A percentile compares a stretch with the other conserved stretches of the same genome.
These are phyloP conservation scores for Xylaria digitata DNA, from an alignment of 2,329 filamentous ascomycete species.

Conservation along the genomic window DNA sequence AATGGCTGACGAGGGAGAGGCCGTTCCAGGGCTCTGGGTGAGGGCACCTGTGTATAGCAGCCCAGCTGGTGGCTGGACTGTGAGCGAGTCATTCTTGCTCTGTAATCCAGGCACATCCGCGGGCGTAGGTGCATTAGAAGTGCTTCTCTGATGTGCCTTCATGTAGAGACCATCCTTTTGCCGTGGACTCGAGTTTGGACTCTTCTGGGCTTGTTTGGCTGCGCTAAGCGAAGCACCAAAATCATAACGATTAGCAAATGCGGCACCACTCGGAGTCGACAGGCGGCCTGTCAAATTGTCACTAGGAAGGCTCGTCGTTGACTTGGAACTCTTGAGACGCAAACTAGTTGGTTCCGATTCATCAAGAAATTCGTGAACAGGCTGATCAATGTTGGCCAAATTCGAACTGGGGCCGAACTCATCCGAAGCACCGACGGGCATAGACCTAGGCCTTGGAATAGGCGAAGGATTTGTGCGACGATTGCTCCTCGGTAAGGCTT, in stretches of 20 bases:
- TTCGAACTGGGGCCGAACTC: constrained; percentile 76
- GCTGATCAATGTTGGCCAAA: constrained; percentile 66
- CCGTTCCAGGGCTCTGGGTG: constrained; percentile 54
- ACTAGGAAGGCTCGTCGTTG: constrained; percentile 70
- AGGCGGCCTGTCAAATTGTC: constrained; percentile 67
- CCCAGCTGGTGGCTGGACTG: constrained; percentile 25
- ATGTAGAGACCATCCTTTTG: constrained; percentile 64
- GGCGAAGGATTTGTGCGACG: constrained; percentile 58
- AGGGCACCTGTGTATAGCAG: constrained; percentile 28
- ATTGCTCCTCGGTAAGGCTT: constrained; percentile 74
- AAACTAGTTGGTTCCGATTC: constrained; percentile 70
- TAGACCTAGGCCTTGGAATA: constrained; percentile 64
- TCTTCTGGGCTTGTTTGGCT: constrained; percentile 78
- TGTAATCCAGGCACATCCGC: constrained; percentile 34
- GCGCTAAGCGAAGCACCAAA: constrained; percentile 92
- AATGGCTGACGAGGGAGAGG: constrained; percentile 67
- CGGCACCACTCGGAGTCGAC: constrained; percentile 71
- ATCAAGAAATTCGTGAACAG: constrained; percentile 71
- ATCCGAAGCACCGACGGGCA: constrained; percentile 69
- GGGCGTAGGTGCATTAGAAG: constrained; percentile 39
- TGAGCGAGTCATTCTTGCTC: constrained; percentile 24
- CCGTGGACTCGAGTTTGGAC: constrained; percentile 62
- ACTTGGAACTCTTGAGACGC: constrained; percentile 76
- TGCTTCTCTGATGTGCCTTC: constrained; percentile 60
- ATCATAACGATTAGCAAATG: constrained; percentile 94